Conservation (phyloP, 129 eudicot species). For the Lactuca saligna region DNA sequence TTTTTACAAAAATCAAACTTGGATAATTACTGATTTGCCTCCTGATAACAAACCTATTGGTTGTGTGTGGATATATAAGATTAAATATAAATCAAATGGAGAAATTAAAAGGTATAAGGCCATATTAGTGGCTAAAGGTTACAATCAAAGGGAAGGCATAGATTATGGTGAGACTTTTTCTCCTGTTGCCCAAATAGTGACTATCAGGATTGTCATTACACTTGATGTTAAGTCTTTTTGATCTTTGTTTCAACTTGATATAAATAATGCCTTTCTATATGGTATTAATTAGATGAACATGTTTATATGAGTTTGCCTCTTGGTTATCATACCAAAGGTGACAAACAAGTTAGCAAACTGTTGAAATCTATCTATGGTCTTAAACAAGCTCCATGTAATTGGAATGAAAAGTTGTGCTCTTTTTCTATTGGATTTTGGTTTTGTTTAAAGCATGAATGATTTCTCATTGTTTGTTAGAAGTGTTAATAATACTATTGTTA, state of each 20-base stretch:
- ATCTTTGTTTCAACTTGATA: neutral
- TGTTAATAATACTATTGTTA: too few relatives aligned
- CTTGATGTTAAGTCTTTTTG: neutral
- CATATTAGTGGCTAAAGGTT: neutral
- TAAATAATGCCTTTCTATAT: neutral
- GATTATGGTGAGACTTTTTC: neutral
- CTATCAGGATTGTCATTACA: neutral
- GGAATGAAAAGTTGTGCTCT: too few relatives aligned
- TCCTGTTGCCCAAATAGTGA: neutral
- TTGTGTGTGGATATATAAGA: neutral
- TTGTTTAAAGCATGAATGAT: too few relatives aligned
- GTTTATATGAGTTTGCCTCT: neutral
- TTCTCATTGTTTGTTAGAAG: too few relatives aligned
- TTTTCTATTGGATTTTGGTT: too few relatives aligned
- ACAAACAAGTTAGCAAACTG: neutral
- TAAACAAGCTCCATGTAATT: too few relatives aligned
- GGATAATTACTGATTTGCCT: neutral
- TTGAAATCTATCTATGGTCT: too few relatives aligned
- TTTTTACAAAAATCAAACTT: neutral
- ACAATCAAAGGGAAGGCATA: neutral
- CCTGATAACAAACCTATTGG: neutral
- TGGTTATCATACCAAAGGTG: neutral
- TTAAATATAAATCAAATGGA: neutral
- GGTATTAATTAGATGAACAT: neutral
- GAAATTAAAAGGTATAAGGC: neutral